Evolutionary conservation across 768 basidiomycete genomes (phyloP), one percentile per base, ranked within the genome.

Genomic region (Heimioporus sp.): DNA sequence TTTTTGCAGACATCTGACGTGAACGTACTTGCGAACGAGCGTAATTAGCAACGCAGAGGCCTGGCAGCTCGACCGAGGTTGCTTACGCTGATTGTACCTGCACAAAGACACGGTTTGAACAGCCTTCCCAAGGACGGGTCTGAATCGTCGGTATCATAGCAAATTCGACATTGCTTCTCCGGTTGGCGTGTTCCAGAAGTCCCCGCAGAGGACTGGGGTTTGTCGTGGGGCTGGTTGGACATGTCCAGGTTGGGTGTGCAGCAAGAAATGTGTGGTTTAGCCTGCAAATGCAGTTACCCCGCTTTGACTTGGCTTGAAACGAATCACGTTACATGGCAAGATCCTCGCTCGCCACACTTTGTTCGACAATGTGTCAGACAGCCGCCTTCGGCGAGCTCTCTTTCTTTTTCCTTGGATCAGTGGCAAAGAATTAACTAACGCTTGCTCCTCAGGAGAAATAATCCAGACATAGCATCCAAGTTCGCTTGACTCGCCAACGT

Each of bases 131-230:
- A 72, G 31, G 67, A 56, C 21, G 79, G 76, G 56, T 87, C 85
- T 20, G 80, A 79, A 41, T 80, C 79, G 11, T 72, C 67, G 5
- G 87, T 85, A 36, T 87, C 86, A 24, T 92, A 75, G 65, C 92
- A 95, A 42, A 95, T 95, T 48, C 92, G 79, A 63, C 92, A 94
- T 64, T 88, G 87, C 61, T 79, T 86, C 61, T 82, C 82, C 46
- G 79, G 59, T 24, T 59, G 54, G 19, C 35, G 24, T 12, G 71
- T 57, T 60, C 61, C 40, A 34, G n/a, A 21, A 28, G 51, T 38
- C 35, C 31, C 30, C 17, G 55, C 5, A 15, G 44, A 31, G 16
- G 54, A 1, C 5, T 47, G 39, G 13, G 54, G 20, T 24, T 51
- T 56, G 19, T 59, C 58, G 30, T 48, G 52, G 24, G 51, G 52